Conservation (phyloP, 768 basidiomycete genomes). For the Pulveroboletus sp. region DNA sequence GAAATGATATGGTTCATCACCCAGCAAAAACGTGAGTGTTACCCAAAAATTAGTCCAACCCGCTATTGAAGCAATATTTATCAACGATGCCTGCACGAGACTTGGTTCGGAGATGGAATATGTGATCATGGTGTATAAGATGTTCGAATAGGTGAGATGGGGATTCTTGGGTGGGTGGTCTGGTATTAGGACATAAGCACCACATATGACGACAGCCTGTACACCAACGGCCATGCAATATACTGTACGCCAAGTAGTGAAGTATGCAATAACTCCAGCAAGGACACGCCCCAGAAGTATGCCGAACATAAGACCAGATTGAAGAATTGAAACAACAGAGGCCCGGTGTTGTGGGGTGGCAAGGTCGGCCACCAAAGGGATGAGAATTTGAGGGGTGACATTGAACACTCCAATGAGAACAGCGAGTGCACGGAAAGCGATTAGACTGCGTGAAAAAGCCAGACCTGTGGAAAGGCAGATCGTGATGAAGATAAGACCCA, state of each 20-base stretch:
- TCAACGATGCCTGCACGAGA: slow-evolving; percentile 34
- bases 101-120: slow-evolving; percentile 39
- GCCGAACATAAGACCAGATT: slow-evolving; percentile 28
- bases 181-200: slow-evolving; percentile 35
- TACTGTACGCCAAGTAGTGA: slow-evolving; percentile 37
- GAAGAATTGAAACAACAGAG: slow-evolving; percentile 30
- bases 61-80: slow-evolving; percentile 28
- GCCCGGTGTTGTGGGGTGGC: slow-evolving; percentile 29
- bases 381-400: slow-evolving; percentile 37
- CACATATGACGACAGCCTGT: slow-evolving; percentile 27
- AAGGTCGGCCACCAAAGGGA: slow-evolving; percentile 45
- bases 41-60: slow-evolving; percentile 38
- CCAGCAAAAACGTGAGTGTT: slow-evolving; percentile 45
- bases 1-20: slow-evolving; percentile 38
- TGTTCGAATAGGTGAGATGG: slow-evolving; percentile 32
- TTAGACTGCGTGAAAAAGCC: slow-evolving; percentile 33
- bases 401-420: slow-evolving; percentile 38
- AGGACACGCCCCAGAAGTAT: slow-evolving; percentile 31
- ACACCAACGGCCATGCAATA: slow-evolving; percentile 42
- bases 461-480: slow-evolving; percentile 38
- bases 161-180: slow-evolving; percentile 40
- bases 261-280: slow-evolving; percentile 40
- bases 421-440: slow-evolving; percentile 32
- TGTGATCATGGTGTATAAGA: slow-evolving; percentile 38
- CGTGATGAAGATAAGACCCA: slow-evolving; percentile 33